These are phyloP conservation scores for Aristolochia californica DNA, from an alignment of 164 flowering plant genomes.

Conservation along the genomic window DNA sequence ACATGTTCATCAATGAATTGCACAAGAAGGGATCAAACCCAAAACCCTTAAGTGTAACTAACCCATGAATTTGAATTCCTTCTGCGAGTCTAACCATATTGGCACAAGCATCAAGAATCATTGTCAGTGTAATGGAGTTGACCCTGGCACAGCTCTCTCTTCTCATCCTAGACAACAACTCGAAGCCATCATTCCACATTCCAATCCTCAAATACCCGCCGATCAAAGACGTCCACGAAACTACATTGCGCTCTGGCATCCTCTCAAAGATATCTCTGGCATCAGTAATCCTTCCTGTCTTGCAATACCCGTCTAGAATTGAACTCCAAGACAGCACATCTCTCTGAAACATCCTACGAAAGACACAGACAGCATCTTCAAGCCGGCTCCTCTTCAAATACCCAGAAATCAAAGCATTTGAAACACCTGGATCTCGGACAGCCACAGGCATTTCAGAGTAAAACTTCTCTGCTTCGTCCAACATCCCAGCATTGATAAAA, in stretches of 20 bases:
- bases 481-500: slow-evolving; percentile 21
- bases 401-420: slow-evolving; percentile 29
- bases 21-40: slow-evolving; percentile 29
- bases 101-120: slow-evolving; percentile 27
- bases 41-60: slow-evolving; percentile 26
- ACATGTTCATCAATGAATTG: slow-evolving; percentile 34
- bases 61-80: slow-evolving; percentile 37
- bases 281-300: slow-evolving; percentile 23
- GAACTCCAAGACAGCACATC: slow-evolving; percentile 43
- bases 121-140: slow-evolving; percentile 24
- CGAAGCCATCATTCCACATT: slow-evolving; percentile 23
- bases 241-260: slow-evolving; percentile 32
- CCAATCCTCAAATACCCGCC: slow-evolving; percentile 28
- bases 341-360: slow-evolving; percentile 24
- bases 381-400: slow-evolving; percentile 27
- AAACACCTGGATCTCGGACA: slow-evolving; percentile 25
- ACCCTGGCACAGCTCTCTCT: slow-evolving; percentile 18
- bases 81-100: slow-evolving; percentile 14
- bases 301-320: slow-evolving; percentile 32
- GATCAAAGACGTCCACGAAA: slow-evolving; percentile 42
- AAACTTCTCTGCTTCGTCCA: slow-evolving; percentile 25
- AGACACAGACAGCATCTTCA: slow-evolving; percentile 21
- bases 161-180: slow-evolving; percentile 29
- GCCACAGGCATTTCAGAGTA: slow-evolving; percentile 14
- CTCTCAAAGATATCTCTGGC: slow-evolving; percentile 28